phyloP scores from a whole-genome alignment of 83 land plant genomes.

The Thuja plicata region DNA sequence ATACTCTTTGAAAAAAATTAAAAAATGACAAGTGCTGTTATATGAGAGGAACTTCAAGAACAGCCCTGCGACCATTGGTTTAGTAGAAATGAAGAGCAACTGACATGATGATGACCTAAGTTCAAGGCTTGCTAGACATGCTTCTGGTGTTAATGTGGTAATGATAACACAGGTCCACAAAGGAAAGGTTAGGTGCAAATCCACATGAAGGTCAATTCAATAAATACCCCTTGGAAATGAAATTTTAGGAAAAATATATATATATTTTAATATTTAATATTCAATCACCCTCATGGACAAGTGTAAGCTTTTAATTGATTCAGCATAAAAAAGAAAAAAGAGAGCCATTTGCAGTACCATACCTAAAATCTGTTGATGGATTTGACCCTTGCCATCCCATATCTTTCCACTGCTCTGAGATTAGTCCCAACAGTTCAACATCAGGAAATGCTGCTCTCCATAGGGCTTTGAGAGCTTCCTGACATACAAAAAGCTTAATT shows the following conservation, averaged over 20 bases:
- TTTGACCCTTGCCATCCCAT: conserved; percentile 93
- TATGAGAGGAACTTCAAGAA: background rate
- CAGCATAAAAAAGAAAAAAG: background rate
- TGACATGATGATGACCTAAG: background rate
- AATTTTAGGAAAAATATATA: background rate
- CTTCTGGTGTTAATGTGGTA: background rate
- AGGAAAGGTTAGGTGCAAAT: background rate
- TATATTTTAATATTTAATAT: background rate
- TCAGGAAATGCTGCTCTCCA: conserved; percentile 75
- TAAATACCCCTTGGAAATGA: background rate
- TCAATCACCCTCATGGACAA: background rate
- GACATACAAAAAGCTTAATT: background rate
- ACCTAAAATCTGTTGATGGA: conserved; percentile 90
- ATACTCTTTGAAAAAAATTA: background rate
- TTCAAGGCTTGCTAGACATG: background rate
- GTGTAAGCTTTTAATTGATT: background rate
- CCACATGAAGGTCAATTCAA: background rate
- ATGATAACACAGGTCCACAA: background rate
- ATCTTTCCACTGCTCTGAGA: conserved; percentile 82
- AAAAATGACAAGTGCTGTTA: background rate
- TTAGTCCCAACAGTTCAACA: conserved; percentile 55
- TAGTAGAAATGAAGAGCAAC: background rate
- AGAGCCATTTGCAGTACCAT: background rate
- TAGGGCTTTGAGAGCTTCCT: conserved; percentile 73
- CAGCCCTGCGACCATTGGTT: background rate